Evolutionary conservation across 2,329 filamentous ascomycete genomes (phyloP), one percentile per base, ranked within the genome.

Genomic region (Rutstroemia sp.): DNA sequence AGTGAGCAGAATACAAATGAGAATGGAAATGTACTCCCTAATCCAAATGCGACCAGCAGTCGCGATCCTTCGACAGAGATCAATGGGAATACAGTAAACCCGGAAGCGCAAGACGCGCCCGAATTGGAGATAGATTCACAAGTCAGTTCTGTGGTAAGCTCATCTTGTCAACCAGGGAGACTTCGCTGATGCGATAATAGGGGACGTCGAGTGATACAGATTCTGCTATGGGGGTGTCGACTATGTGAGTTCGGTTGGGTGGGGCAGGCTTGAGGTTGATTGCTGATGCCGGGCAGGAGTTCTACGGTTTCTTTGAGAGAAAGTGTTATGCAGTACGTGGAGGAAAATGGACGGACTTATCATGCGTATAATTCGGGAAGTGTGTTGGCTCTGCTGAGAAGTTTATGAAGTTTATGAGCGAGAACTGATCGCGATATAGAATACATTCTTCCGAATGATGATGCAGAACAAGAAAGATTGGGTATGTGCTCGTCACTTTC

Each of bases 321-420:
- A 2, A 74, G 71, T 52, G 69, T 74, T 27, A 61, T 68, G 39
- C 60, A 67, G 5, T 71, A 71, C 60, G 69, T 71, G 5, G 63
- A 67, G 9, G 72, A 74, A 52, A 66, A 65, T 59, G 63, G 64
- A 14, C 52, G 63, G 34, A 63, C 61, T 25, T 66, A 66, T 52
- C 62, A 66, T 57, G 47, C 56, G 8, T 64, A 63, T 27, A 62
- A 62, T 19, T 41, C 61, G 47, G 59, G 58, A 38, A 61, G 61
- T 62, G 25, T 5, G 30, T 34, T 14, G 4, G 9, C 30, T 12
- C 30, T 41, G 59, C 38, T 38, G 27, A 54, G 23, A 25, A 44
- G 39, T 51, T 14, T 19, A 5, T 8, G 25, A 49, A 52, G 10
- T 14, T 16, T n/a, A 5, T 5, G 6, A 25, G 3, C 16, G 16